These are phyloP conservation scores for Croton setiger DNA, from an alignment of 441 rosid species.

Conservation along the genomic window DNA sequence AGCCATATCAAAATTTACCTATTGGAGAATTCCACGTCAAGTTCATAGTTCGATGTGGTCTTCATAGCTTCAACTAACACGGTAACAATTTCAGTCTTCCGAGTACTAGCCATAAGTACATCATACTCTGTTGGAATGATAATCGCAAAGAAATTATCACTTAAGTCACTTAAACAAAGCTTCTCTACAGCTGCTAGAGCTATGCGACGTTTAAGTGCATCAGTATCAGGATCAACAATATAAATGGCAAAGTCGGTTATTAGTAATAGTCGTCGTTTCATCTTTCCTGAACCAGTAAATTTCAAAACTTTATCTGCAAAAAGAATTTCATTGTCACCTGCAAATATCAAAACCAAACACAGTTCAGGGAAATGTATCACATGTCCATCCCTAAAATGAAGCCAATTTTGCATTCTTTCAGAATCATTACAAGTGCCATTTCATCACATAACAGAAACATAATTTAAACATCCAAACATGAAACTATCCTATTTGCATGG, in stretches of 20 bases:
- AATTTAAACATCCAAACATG: not conserved
- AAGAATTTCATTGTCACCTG: slow-evolving; percentile 71
- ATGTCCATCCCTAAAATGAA: not conserved
- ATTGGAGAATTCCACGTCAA: slow-evolving; percentile 73
- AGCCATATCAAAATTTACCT: slow-evolving; percentile 39
- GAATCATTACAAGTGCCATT: not conserved
- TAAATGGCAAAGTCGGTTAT: slow-evolving; percentile 84
- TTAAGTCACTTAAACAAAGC: slow-evolving; percentile 71
- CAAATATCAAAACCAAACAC: not conserved
- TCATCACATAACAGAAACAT: not conserved
- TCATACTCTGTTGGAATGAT: slow-evolving; percentile 91
- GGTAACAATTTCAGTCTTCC: slow-evolving; percentile 86
- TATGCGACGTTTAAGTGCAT: slow-evolving; percentile 69
- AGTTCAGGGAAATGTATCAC: not conserved
- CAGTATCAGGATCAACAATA: slow-evolving; percentile 75
- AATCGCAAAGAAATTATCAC: slow-evolving; percentile 88
- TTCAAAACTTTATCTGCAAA: slow-evolving; percentile 91
- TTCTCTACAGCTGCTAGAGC: slow-evolving; percentile 83
- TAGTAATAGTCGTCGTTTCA: slow-evolving; percentile 69
- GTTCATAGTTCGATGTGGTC: slow-evolving; percentile 67
- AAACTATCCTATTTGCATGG: not conserved
- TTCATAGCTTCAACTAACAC: slow-evolving; percentile 77
- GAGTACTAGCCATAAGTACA: slow-evolving; percentile 84
- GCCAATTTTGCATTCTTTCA: not conserved
- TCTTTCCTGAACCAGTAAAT: slow-evolving; percentile 84